Base-by-base conservation (phyloP, 805 yeast species). In the Blastobotrys peoriensis region DNA sequence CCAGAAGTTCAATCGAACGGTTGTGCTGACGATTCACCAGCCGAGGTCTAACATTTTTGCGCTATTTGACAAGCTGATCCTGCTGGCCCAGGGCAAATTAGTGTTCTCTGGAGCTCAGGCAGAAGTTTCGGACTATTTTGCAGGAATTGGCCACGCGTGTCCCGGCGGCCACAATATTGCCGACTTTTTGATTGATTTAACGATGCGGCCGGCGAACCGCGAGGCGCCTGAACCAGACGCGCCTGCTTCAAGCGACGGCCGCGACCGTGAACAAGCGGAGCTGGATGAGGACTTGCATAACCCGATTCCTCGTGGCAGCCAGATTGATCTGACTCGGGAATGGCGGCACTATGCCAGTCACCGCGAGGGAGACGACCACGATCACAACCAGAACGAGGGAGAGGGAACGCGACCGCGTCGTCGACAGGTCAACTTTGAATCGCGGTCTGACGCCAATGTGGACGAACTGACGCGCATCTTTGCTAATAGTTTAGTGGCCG, bases 41-140 rank as follows among this genome's bases (percentile, higher is more conserved):
- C 98, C 98, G 8, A 75, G 98, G 58, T 86, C 96, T 46, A 93
- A 93, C 59, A 91, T 93, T 61, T 97, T 93, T 27, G 81, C 96
- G 0, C 66, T 86, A 46, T 93, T 93, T 63, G 96, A 91, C 59
- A 81, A 82, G 55, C 72, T 93, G 40, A 64, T 91, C 1, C 68
- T 93, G 40, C 70, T 93, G 43, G 83, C 96, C 20, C 83, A 83
- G 51, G 98, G 98, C 48, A 79, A 80, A 52, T 68, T 87, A 61
- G 82, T 89, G 2, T 93, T 84, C 59, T 86, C 96, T 0, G 98
- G 98, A 15, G 79, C 78, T n/a, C 82, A 83, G 74, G 66, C 71
- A 4, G 76, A 77, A 37, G 84, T 93, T 43, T 76, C 79, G 53
- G 84, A 83, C 45, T 88, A 83, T 63, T 86, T 93, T 61, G 70